Base-by-base conservation (phyloP, 441 rosid genomes). In the California macrophylla region DNA sequence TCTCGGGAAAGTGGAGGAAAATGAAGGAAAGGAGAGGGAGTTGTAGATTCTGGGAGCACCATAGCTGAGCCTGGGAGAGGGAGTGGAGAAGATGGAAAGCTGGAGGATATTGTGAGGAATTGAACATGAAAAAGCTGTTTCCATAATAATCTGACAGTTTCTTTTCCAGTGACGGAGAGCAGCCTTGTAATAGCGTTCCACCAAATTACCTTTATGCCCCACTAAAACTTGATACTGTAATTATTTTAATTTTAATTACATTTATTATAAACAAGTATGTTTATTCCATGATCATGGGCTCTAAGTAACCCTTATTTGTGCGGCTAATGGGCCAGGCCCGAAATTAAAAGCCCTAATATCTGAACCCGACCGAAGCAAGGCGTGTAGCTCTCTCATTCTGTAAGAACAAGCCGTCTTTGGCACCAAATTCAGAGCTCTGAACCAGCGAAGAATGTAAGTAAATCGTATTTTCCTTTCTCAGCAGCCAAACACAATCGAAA, bases 111-210 rank as follows among this genome's bases (percentile, higher is more conserved):
- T 66, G 65, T 78, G 47, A 60, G 83, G 81, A 70, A 81, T 66
- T 32, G 85, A 82, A 74, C 83, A 77, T 1, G 87, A 82, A 77
- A 83, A 40, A 62, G 73, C 80, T 5, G 80, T 71, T 77, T 84
- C 90, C 92, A 91, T 90, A 69, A 86, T 64, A 13, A 45, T 40
- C 23, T 40, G 24, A 47, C 42, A 3, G 0, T 64, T 34, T 13
- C 0, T n/a, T 21, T 23, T 20, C 12, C 52, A 45, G 52, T 45
- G 45, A 38, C 52, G 2, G 38, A 12, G 40, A n/a, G 2, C 38
- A 40, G 52, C 52, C 6, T 15, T 45, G 52, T 45, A 45, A 45
- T 45, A 15, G 52, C 52, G 10, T 45, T 45, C 6, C 0, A 45
- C 0, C 18, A 45, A 45, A 45, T 45, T 45, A 15, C 52, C n/a